Conservation (phyloP, 495 filamentous ascomycete genomes). For the Penicillium mononematosum region DNA sequence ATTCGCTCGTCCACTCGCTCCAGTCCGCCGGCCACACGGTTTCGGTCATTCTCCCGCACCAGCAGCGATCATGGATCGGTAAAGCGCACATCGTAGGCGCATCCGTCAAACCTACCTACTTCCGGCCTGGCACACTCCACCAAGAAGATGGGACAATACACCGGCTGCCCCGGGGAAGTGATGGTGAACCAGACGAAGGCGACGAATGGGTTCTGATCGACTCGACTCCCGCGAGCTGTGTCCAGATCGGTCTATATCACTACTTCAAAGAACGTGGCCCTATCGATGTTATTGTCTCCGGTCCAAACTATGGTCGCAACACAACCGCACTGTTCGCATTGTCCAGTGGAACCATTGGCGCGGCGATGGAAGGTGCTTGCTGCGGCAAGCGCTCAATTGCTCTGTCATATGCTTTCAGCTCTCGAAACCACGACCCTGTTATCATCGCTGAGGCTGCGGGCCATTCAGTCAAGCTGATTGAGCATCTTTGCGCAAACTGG, state of each 20-base stretch:
- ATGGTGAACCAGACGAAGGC: constrained; percentile 60
- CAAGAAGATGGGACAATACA: constrained; percentile 67
- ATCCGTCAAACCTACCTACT: constrained; percentile 84
- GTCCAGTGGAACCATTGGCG: constrained; percentile 85
- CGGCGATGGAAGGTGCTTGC: constrained; percentile 87
- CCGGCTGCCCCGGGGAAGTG: constrained; percentile 50
- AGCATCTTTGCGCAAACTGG: constrained; percentile 77
- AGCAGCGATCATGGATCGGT: constrained; percentile 94
- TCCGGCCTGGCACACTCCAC: constrained; percentile 64
- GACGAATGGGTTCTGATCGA: constrained; percentile 95
- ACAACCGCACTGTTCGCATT: constrained; percentile 90
- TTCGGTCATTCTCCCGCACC: constrained; percentile 85
- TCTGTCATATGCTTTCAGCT: constrained; percentile 83
- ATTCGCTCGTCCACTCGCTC: constrained; percentile 76
- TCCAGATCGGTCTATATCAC: constrained; percentile 85
- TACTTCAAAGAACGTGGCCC: constrained; percentile 77
- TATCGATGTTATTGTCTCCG: constrained; percentile 82
- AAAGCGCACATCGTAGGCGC: constrained; percentile 93
- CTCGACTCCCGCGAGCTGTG: constrained; percentile 82
- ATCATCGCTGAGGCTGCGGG: constrained; percentile 73
- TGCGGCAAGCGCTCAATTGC: constrained; percentile 77
- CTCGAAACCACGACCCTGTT: constrained; percentile 70
- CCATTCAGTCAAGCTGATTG: constrained; percentile 69
- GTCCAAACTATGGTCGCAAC: constrained; percentile 95
- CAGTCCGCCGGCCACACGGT: constrained; percentile 77